Conservation (phyloP, 805 yeast genomes). For the Millerozyma miso region DNA sequence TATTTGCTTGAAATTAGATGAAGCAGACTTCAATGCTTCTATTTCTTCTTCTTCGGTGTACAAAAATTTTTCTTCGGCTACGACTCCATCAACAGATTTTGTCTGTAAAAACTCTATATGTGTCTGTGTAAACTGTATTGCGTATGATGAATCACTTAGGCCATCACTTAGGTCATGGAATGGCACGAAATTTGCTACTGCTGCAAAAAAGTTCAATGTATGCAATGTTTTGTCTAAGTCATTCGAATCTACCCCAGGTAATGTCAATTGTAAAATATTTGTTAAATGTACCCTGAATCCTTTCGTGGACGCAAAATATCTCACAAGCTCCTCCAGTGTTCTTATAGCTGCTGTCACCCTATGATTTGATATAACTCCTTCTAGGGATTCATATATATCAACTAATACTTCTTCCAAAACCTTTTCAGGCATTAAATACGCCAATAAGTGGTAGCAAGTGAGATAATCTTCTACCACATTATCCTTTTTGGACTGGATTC, state of each 20-base stretch:
- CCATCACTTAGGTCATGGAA: constrained; percentile 54
- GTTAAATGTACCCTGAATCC: constrained; percentile 75
- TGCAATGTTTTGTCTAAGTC: constrained; percentile 71
- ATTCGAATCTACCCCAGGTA: constrained; percentile 86
- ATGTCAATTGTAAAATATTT: constrained; percentile 60
- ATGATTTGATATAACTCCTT: constrained; percentile 70
- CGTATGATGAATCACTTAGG: constrained; percentile 31
- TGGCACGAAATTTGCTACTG: constrained; percentile 70
- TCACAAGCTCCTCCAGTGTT: constrained; percentile 58
- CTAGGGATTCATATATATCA: constrained; percentile 76
- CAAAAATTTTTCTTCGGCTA: constrained; percentile 22
- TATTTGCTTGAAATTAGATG: constrained; percentile 63
- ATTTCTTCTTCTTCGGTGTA: constrained; percentile 45
- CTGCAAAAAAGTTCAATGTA: constrained; percentile 64
- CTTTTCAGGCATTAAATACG: constrained; percentile 54
- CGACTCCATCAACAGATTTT: constrained; percentile 27
- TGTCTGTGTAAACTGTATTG: constrained; percentile 56
- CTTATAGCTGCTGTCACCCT: constrained; percentile 71
- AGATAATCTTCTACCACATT: constrained; percentile 55
- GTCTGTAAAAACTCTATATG: constrained; percentile 56
- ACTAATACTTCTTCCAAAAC: constrained; percentile 53
- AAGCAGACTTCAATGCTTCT: constrained; percentile 65
- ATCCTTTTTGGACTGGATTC: constrained; percentile 73
- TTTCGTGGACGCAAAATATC: constrained; percentile 62
- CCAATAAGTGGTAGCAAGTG: constrained; percentile 56